Conservation (phyloP, 306 rosid species). For the Vachellia collinsii region DNA sequence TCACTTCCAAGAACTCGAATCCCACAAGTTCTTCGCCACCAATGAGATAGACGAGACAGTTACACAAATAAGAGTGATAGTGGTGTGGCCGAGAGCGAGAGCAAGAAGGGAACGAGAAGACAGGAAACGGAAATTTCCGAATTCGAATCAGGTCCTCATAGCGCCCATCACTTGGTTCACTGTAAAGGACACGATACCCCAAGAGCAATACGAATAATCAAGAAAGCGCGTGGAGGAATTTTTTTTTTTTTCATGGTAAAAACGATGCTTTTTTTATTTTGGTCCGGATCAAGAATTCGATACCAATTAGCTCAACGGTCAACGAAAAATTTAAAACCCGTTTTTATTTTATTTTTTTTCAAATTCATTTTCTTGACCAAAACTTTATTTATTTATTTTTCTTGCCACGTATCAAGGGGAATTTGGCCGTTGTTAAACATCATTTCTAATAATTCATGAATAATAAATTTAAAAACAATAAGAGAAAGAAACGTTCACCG, state of each 20-base stretch:
- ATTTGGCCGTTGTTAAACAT: background rate
- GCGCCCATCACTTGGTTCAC: background rate
- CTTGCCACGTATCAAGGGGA: background rate
- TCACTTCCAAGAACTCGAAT: conserved; percentile 11
- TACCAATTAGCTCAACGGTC: background rate
- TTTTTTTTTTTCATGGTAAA: background rate
- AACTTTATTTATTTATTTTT: background rate
- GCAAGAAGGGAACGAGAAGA: background rate
- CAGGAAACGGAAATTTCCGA: conserved; percentile 4
- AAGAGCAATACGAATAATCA: background rate
- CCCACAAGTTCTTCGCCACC: background rate
- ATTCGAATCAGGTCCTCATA: conserved; percentile 9
- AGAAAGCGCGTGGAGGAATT: conserved; percentile 16
- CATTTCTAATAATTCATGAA: background rate
- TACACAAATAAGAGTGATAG: background rate
- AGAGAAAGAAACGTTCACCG: background rate
- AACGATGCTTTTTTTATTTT: background rate
- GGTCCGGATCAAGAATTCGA: background rate
- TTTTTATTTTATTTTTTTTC: background rate
- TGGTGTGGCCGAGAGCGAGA: background rate
- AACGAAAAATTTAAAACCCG: background rate
- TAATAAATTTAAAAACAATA: background rate
- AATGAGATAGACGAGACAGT: background rate
- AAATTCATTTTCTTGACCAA: background rate
- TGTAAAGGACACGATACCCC: background rate